phyloP scores from a whole-genome alignment of 148 eudicot genomes.

The Simmondsia chinensis region DNA sequence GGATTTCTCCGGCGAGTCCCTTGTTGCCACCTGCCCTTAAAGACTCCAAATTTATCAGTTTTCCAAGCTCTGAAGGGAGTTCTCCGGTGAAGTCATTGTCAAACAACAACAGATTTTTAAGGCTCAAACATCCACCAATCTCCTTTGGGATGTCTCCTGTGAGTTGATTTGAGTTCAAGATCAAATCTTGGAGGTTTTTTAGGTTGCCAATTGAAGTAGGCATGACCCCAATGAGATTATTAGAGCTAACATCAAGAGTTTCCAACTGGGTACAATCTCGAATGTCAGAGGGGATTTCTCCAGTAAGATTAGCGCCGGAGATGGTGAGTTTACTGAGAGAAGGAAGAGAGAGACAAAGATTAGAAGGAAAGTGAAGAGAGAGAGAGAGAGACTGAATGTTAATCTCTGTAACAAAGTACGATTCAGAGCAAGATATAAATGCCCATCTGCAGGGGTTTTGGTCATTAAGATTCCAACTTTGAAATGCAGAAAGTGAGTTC shows the following conservation, averaged over 20 bases:
- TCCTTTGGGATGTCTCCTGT: slow-evolving; percentile 64
- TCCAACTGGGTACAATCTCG: slow-evolving; percentile 39
- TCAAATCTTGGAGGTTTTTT: slow-evolving; percentile 34
- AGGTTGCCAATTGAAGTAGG: slow-evolving; percentile 58
- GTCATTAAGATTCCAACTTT: slow-evolving; percentile 45
- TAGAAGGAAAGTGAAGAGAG: slow-evolving; percentile 40
- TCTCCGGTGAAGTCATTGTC: slow-evolving; percentile 61
- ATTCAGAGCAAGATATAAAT: slow-evolving; percentile 41
- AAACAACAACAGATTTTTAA: slow-evolving; percentile 38
- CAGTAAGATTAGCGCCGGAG: slow-evolving; percentile 66
- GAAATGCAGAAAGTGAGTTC: slow-evolving; percentile 17
- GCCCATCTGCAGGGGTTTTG: slow-evolving; percentile 76
- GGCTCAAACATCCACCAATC: slow-evolving; percentile 38
- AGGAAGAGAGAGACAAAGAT: slow-evolving; percentile 32
- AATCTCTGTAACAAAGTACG: slow-evolving; percentile 39
- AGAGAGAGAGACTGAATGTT: slow-evolving; percentile 33
- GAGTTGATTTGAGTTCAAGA: slow-evolving; percentile 63
- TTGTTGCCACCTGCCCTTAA: slow-evolving; percentile 72
- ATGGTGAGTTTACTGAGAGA: slow-evolving; percentile 35
- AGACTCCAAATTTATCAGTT: slow-evolving; percentile 28
- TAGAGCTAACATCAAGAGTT: slow-evolving; percentile 42
- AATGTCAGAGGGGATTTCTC: slow-evolving; percentile 47
- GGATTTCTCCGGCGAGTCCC: slow-evolving; percentile 55
- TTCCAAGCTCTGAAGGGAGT: slow-evolving; percentile 54
- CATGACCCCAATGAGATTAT: slow-evolving; percentile 47